A percentile compares a stretch with the other conserved stretches of the same genome.
Evolutionary conservation across 495 filamentous ascomycete genomes (phyloP).

Genomic region (Massariosphaeria phaeospora): DNA sequence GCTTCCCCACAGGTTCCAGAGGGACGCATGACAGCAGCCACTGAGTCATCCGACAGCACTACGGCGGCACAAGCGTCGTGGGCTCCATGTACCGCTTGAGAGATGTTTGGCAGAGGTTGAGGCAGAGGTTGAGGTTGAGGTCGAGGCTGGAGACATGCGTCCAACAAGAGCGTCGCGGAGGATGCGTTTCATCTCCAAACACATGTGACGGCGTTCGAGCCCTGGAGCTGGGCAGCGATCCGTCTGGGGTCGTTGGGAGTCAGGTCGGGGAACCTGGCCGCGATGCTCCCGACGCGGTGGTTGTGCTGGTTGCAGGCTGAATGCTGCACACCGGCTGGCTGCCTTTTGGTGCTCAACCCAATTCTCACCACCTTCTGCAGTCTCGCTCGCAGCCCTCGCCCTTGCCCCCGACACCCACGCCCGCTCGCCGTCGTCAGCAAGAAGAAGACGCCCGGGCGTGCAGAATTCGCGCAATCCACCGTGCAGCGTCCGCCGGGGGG

Average conservation of each 20-base stretch:
- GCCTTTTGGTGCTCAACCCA: neutral
- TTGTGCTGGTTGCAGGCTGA: neutral
- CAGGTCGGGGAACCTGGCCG: no score
- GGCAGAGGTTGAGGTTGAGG: no score
- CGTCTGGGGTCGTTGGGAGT: no score
- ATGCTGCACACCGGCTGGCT: neutral
- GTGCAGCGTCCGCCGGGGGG: neutral
- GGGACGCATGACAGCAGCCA: conserved; percentile 22
- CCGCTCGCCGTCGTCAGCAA: neutral
- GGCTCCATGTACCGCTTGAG: neutral
- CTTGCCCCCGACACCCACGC: neutral
- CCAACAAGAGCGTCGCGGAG: no score
- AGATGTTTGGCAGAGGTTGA: neutral
- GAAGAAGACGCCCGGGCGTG: no score
- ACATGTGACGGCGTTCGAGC: no score
- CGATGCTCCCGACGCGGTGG: no score
- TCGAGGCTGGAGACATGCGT: no score
- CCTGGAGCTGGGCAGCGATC: no score
- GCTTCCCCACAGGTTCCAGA: neutral
- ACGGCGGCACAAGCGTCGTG: neutral
- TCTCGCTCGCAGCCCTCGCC: neutral
- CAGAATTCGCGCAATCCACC: conserved; percentile 5
- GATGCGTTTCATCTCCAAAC: no score
- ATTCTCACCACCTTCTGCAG: conserved; percentile 8
- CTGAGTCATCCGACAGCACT: conserved; percentile 11